phyloP scores from a whole-genome alignment of 148 eudicot genomes.

The Drosera capensis region DNA sequence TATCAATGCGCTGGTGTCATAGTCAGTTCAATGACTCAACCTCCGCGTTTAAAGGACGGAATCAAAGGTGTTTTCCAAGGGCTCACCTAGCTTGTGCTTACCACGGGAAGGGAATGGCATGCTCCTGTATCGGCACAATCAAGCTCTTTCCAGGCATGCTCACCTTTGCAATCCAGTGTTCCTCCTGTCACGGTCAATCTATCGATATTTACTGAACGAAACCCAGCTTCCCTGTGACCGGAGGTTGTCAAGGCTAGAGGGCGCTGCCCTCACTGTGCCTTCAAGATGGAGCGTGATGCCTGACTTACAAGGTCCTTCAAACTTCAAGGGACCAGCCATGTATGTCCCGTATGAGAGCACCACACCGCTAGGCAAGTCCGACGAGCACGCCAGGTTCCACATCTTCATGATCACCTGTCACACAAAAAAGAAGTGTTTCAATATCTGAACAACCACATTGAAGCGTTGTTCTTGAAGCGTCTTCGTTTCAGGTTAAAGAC shows the following conservation, averaged over 20 bases:
- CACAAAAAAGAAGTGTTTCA: not conserved
- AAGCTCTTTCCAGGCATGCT: slow-evolving; percentile 12
- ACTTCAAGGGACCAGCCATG: slow-evolving; percentile 2
- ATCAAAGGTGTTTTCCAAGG: not conserved
- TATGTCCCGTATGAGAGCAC: slow-evolving; percentile 4
- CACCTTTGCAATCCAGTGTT: slow-evolving; percentile 23
- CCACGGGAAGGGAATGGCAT: slow-evolving; percentile 8
- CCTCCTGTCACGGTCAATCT: slow-evolving; percentile 16
- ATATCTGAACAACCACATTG: not conserved
- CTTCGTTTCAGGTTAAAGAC: no score
- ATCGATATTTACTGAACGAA: slow-evolving; percentile 4
- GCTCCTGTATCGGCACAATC: slow-evolving; percentile 10
- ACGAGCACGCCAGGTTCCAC: not conserved
- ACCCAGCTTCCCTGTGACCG: slow-evolving; percentile 7
- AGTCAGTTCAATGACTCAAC: not conserved
- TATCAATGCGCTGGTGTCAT: not conserved
- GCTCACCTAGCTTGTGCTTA: not conserved
- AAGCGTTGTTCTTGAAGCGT: not conserved
- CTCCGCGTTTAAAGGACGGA: not conserved
- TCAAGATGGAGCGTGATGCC: not conserved
- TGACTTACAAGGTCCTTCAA: slow-evolving; percentile 9
- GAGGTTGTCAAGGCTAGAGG: not conserved
- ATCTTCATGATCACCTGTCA: not conserved
- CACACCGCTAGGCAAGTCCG: not conserved
- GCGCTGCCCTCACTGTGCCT: not conserved